Evolutionary conservation across 768 basidiomycete species (phyloP), one percentile per base, ranked within the genome.

Genomic region (Leccinum uliginosum): DNA sequence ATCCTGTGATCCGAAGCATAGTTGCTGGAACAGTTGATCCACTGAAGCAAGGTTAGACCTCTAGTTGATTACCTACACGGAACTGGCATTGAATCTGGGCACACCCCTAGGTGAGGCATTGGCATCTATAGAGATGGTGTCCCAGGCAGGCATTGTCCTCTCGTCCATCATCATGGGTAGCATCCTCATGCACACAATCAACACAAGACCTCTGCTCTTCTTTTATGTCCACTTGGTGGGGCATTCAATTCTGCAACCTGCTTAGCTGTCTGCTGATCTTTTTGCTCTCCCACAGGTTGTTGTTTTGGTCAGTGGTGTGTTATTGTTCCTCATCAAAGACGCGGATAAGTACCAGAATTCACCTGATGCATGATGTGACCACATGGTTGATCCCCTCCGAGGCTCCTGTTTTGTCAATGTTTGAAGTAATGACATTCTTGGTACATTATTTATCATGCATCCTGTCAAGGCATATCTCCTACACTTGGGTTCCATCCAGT

Each of bases 81-180:
- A 27, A 23, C 35, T 9, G 30, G 17, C 3, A 35, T 21, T 57
- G 38, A 62, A 62, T 30, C 1, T 5, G 12, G 2, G 29, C 26
- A 6, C 6, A 9, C 3, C 15, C n/a, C 23, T 24, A 71, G 70
- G 69, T 43, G 64, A 71, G 14, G 63, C 68, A 38, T 38, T 71
- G 34, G 70, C 69, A 32, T 64, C 66, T 2, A 50, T 71, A 35
- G 64, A 65, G 21, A 71, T 73, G 59, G 65, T 73, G 3, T 19
- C 59, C 5, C 60, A 58, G 12, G 55, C 62, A 3, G 71, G 66
- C 44, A 21, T 7, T 4, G 15, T 62, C 4, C 54, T 71, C 26
- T 71, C 71, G 6, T 68, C 67, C 2, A 34, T 71, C 50, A 51
- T 70, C 45, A 69, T 73, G 67, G 70, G 70, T 4, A 50, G 67